Conservation (phyloP, 768 basidiomycete genomes). For the Rhodotorula kratochvilovae region DNA sequence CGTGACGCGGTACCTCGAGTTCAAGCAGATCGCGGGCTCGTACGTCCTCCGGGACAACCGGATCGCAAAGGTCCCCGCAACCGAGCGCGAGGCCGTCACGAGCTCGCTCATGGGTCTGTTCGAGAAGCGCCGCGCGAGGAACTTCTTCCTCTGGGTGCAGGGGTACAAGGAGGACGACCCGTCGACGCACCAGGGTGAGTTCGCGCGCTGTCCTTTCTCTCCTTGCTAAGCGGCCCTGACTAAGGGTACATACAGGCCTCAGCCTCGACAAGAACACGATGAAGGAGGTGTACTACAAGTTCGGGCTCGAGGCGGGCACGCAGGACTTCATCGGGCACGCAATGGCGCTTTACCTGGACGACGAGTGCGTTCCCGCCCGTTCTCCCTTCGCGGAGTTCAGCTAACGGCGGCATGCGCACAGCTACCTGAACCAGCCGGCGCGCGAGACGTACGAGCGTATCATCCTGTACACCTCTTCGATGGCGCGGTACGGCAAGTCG, state of each 20-base stretch:
- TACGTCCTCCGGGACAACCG: conserved; percentile 94
- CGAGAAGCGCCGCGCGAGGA: conserved; percentile 95
- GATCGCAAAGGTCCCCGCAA: conserved; percentile 96
- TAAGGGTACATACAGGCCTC: conserved; percentile 56
- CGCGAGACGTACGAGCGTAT: conserved; percentile 89
- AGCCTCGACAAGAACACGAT: conserved; percentile 85
- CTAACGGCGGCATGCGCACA: conserved; percentile 44
- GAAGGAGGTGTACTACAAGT: conserved; percentile 92
- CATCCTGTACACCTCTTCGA: conserved; percentile 92
- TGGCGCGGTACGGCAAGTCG: conserved; percentile 98
- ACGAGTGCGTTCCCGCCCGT: conserved; percentile 60
- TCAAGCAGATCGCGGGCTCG: conserved; percentile 98
- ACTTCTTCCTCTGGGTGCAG: conserved; percentile 96
- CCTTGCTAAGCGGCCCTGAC: not conserved
- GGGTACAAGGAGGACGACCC: conserved; percentile 90
- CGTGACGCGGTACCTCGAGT: conserved; percentile 96
- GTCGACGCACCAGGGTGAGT: conserved; percentile 85
- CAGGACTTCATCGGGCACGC: conserved; percentile 99
- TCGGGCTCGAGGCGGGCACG: conserved; percentile 91
- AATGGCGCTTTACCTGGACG: conserved; percentile 96
- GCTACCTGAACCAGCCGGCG: conserved; percentile 89
- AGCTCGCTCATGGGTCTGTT: conserved; percentile 98
- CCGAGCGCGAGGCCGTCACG: conserved; percentile 92
- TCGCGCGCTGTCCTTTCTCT: not conserved
- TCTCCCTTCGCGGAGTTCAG: not conserved